Base-by-base conservation (phyloP, 2,329 filamentous ascomycete species). In the Colletotrichum sp. region DNA sequence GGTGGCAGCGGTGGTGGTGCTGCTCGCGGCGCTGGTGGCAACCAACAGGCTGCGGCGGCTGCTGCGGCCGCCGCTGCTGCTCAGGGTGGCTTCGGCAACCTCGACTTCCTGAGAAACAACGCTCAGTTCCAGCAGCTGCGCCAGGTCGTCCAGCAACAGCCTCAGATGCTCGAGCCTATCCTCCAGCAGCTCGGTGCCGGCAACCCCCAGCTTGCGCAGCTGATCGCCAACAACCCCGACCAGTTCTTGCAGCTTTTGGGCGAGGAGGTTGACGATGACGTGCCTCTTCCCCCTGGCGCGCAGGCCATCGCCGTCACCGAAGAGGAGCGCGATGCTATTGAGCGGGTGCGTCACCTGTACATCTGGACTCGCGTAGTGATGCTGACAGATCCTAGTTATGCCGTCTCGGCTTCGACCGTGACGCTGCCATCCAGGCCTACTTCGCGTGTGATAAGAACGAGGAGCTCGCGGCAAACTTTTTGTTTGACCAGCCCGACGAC, bases 371-470 rank as follows among this genome's bases (percentile, higher is more conserved):
- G 10, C 18, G 26, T 21, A n/a, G 55, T 6, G 60, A 67, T 65
- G 63, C 73, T 76, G 63, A 72, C 55, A 26, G 13, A 8, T 13
- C 21, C 68, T 78, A 98, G 95, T 90, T 99, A 82, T 98, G 95
- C 87, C 94, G 95, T 78, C 93, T 99, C 60, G 97, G 97, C 44
- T 99, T 99, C 84, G 93, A 96, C 81, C 93, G 96, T 76, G 96
- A 99, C 80, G 92, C 96, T 80, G 97, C 97, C 68, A 98, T 99
- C 80, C 96, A 99, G 87, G 97, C 97, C 30, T 99, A 99, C 88
- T 99, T 99, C 84, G 97, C 97, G 39, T 99, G 97, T 85, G 97
- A 99, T 87, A 99, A 99, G 91, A 99, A 99, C 85, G 97, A 99
- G 87, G 97, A 99, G 86, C 90, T 99, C 68, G 97, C 97, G 1